Evolutionary conservation across 305 asterid species (phyloP), one percentile per base, ranked within the genome.

Genomic region (Solanum hybrid): DNA sequence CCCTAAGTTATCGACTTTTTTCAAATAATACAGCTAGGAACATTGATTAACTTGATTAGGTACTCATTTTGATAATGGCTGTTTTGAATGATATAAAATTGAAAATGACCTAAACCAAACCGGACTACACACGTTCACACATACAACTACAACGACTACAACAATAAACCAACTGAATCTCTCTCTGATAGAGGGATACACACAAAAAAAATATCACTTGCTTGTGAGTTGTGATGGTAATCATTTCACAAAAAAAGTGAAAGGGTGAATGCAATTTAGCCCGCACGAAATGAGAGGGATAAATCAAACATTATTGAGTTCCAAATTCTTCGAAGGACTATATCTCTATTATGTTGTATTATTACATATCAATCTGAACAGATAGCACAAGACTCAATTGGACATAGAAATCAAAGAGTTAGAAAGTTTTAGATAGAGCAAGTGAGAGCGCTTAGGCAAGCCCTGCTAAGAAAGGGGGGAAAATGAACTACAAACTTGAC

Each of bases 41-140:
- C 71, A 84, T 84, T 84, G 40, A 84, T 84, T 46, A 82, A 46
- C 73, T 82, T 29, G 72, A 42, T 40, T 17, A 24, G 86, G 69
- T 40, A n/a, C 76, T 69, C 7, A 38, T 78, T 56, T 22, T 79
- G 64, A 38, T 79, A 79, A 10, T 79, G 34, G 86, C 35, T 11
- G n/a, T 38, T 24, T 12, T 38, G 22, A 7, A 37, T 31, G 75
- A 84, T 17, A 17, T 29, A 17, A 29, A 26, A 46, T 51, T 16
- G 87, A 84, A 84, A 84, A 16, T 11, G 87, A 42, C 87, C 72
- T 46, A 84, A 46, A 84, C 87, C 87, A 51, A 84, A 84, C 87
- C 20, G 42, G 87, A 46, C 73, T 51, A 29, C 73, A 17, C 38
- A 17, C 7, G 37, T 84, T 84, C 31, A 84, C 75, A 84, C 38